phyloP scores from a whole-genome alignment of 1,284 basidiomycete species.

The Ceratobasidium sp. region DNA sequence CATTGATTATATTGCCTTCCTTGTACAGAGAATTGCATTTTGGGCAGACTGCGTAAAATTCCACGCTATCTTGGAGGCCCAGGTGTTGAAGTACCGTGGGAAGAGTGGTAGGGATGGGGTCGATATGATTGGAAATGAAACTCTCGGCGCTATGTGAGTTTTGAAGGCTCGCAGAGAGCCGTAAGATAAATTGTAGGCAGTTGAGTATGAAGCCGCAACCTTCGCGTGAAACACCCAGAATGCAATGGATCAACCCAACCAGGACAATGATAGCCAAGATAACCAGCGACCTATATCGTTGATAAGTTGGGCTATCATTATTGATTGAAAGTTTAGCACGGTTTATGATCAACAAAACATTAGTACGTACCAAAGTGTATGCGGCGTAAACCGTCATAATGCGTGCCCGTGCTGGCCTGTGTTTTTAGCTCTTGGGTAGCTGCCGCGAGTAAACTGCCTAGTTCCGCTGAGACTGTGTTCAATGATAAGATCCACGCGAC shows the following conservation, averaged over 20 bases:
- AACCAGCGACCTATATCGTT: background rate
- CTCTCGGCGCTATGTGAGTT: too few species aligned
- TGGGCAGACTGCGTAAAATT: too few species aligned
- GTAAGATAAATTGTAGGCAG: background rate
- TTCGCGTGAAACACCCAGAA: slow-evolving; percentile 9
- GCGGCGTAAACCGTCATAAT: background rate
- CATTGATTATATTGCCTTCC: too few species aligned
- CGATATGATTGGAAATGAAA: background rate
- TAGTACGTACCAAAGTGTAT: background rate
- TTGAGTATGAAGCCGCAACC: background rate
- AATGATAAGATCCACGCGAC: background rate
- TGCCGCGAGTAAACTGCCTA: background rate
- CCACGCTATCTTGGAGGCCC: too few species aligned
- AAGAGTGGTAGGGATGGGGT: background rate
- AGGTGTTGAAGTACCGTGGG: too few species aligned
- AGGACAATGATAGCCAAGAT: background rate
- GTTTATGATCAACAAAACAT: background rate
- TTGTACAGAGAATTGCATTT: too few species aligned
- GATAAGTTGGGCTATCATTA: background rate
- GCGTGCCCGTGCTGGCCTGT: background rate
- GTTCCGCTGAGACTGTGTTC: background rate
- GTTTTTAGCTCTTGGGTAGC: background rate
- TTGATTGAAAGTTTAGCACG: too few species aligned
- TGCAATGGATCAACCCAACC: background rate
- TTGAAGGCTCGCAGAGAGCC: background rate